Evolutionary conservation across 2,329 filamentous ascomycete genomes (phyloP).

Genomic region (Harringtonia aguacate): DNA sequence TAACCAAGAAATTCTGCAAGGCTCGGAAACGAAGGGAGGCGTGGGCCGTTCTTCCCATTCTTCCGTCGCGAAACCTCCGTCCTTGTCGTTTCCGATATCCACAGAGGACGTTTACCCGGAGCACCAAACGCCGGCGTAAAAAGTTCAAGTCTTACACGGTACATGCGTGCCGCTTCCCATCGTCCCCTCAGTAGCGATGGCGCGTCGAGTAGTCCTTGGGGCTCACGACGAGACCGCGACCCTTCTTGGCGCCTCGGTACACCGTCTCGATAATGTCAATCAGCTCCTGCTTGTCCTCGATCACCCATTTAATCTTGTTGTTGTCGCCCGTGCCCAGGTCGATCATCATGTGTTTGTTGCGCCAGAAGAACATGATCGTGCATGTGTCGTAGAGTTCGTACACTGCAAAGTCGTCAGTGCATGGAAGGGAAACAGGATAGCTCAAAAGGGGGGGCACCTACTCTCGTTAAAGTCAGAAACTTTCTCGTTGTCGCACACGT

Average conservation of each 20-base stretch:
- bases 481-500: slow-evolving; percentile 85
- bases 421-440: slow-evolving; percentile 12
- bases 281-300: slow-evolving; percentile 96
- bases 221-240: slow-evolving; percentile 88
- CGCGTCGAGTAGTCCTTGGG: slow-evolving; percentile 71
- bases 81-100: no score
- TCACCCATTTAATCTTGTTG: slow-evolving; percentile 40
- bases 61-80: no score
- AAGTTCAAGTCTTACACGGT: not conserved
- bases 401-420: slow-evolving; percentile 71
- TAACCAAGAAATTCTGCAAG: no score
- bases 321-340: slow-evolving; percentile 98
- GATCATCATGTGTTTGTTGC: slow-evolving; percentile 98
- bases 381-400: slow-evolving; percentile 67
- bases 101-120: no score
- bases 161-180: no score
- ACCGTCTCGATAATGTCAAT: slow-evolving; percentile 98
- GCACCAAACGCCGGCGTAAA: not conserved
- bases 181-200: slow-evolving; percentile 56
- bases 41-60: no score
- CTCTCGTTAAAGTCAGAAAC: slow-evolving; percentile 78
- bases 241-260: slow-evolving; percentile 97
- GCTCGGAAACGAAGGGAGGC: no score
- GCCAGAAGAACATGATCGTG: slow-evolving; percentile 80
- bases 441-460: not conserved